Base-by-base conservation (phyloP, 495 filamentous ascomycete genomes). In the Xylaria curta region DNA sequence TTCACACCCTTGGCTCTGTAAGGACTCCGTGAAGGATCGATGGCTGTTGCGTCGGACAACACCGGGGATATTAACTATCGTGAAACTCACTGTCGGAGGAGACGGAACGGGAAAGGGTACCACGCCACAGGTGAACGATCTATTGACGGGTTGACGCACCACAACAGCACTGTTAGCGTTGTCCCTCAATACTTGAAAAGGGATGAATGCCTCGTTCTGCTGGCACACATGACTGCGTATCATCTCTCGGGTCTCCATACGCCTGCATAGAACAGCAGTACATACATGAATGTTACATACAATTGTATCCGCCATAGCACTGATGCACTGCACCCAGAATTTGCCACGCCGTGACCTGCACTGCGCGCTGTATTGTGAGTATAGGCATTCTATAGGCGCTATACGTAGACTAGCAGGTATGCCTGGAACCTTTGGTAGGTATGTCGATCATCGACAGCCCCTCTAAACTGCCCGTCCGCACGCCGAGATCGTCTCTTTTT, bases 271-370 rank as follows among this genome's bases (percentile, higher is more conserved):
- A 33, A 33, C 36, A 63, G 17, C 69, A 56, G 47, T 66, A 61
- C 56, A 42, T 60, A 44, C 59, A 40, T 42, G 12, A 15, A 28
- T 9, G 21, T 28, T 31, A 56, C 65, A 44, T 21, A 54, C 62
- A 66, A 66, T 36, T 46, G 44, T n/a, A 26, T n/a, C 38, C 24
- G 70, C 60, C 60, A 66, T 47, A 65, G 59, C 54, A 24, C 47
- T 40, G 54, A 53, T 59, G 33, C 40, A 28, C 69, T 31, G 58
- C 69, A 64, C 24, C 51, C 53, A 24, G 28, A 63, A 61, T 59
- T 72, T 53, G 62, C 70, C 70, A 72, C 64, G 70, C 70, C 63
- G 63, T 67, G 63, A 72, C 69, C 69, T 65, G 69, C 60, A 40
- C 69, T 64, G 12, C 49, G 12, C 49, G 4, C 54, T 54, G 65